A percentile compares a stretch with the other conserved stretches of the same genome.
Evolutionary conservation across 179 eudicot genomes (phyloP).

Genomic region (Sideroxylon spinosum): DNA sequence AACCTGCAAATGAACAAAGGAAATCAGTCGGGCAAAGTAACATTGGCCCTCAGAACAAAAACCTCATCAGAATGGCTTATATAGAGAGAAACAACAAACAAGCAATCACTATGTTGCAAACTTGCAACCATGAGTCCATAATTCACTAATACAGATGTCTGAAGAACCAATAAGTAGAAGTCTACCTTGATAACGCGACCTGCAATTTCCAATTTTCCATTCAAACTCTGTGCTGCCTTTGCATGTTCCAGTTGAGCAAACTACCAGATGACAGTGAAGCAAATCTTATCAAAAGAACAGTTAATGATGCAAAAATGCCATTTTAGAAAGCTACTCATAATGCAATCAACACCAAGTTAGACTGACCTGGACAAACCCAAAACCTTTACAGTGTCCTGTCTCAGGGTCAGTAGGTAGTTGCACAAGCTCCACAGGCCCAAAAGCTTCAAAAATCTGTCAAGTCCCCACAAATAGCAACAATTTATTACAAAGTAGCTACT

Average conservation of each 20-base stretch:
- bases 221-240: constrained; percentile 78
- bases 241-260: constrained; percentile 92
- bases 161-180: neutral
- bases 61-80: neutral
- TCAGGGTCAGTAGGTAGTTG: constrained; percentile 88
- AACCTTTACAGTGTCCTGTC: constrained; percentile 93
- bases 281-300: neutral
- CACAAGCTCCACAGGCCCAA: constrained; percentile 90
- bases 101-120: neutral
- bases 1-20: constrained; percentile 45
- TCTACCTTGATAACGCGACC: constrained; percentile 85
- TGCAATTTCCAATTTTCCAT: constrained; percentile 87
- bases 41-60: neutral
- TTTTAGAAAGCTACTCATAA: neutral
- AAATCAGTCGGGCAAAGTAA: neutral
- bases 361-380: constrained; percentile 84
- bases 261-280: constrained; percentile 29
- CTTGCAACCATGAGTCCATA: neutral
- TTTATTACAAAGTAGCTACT: neutral
- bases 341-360: constrained; percentile 6
- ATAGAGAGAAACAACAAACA: neutral
- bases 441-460: constrained; percentile 80
- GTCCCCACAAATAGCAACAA: neutral
- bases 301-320: neutral
- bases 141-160: no score